Conservation (phyloP, 2,329 filamentous ascomycete genomes). For the Coniochaeta ligniaria region DNA sequence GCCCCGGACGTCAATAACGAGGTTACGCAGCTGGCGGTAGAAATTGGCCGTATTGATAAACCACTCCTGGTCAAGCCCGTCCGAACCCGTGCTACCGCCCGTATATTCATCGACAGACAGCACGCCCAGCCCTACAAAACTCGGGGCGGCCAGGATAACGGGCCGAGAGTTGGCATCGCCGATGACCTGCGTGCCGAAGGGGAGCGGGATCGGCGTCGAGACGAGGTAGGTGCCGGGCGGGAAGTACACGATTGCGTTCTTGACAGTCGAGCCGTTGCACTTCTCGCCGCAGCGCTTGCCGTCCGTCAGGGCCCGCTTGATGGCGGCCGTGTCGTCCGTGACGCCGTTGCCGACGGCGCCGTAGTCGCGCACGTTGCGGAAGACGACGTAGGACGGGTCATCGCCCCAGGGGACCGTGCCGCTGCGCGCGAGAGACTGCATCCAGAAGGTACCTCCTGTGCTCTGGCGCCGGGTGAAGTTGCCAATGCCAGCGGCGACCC, state of each 20-base stretch:
- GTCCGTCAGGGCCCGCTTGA: conserved; percentile 6
- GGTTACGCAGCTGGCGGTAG: conserved; percentile 1
- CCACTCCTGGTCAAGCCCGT: background rate
- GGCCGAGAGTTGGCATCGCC: conserved; percentile 2
- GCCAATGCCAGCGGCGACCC: background rate
- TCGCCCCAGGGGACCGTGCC: background rate
- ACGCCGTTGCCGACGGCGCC: background rate
- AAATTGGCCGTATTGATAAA: background rate
- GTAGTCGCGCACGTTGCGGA: background rate
- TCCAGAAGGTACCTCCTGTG: conserved; percentile 1
- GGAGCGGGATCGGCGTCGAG: conserved; percentile 4
- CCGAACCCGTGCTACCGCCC: too few relatives aligned
- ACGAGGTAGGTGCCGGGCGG: conserved; percentile 11
- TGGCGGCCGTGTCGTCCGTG: conserved; percentile 1
- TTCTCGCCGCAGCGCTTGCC: conserved; percentile 8
- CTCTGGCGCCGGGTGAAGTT: background rate
- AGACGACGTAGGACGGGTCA: background rate
- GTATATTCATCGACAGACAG: background rate
- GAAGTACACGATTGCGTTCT: conserved; percentile 12
- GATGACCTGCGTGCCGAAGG: conserved; percentile 8
- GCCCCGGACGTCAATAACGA: conserved; percentile 1
- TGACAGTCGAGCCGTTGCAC: conserved; percentile 9
- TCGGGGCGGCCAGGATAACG: background rate
- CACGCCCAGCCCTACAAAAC: background rate
- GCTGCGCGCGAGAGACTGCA: background rate